Evolutionary conservation across 257 asterid genomes (phyloP).

Genomic region (Solanum pimpinellifolium): DNA sequence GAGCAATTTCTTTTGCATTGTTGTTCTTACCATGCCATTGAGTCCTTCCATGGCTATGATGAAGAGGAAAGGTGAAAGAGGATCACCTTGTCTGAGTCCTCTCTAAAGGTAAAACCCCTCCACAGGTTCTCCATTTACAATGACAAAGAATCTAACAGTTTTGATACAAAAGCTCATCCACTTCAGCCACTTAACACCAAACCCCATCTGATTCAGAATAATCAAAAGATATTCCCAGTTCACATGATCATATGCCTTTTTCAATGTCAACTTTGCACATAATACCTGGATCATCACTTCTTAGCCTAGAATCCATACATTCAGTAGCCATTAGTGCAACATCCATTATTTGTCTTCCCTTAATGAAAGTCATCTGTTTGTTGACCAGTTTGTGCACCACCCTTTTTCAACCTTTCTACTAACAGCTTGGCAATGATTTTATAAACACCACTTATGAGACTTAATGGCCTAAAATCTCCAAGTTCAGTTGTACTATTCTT

Average conservation of each 20-base stretch:
- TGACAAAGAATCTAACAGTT: not conserved
- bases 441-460: not conserved
- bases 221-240: not conserved
- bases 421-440: not conserved
- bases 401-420: not conserved
- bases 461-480: not conserved
- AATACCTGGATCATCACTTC: not conserved
- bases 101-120: not conserved
- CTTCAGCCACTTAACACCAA: not conserved
- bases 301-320: not conserved
- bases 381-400: not conserved
- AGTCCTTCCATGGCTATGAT: not conserved
- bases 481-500: not conserved
- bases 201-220: not conserved
- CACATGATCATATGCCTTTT: not conserved
- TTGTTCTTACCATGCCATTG: not conserved
- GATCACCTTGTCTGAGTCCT: not conserved
- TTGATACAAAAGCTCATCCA: not conserved
- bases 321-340: not conserved
- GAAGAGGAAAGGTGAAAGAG: not conserved
- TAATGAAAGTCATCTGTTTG: not conserved
- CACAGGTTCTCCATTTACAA: not conserved
- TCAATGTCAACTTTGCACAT: not conserved
- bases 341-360: not conserved
- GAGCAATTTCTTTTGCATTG: not conserved